Base-by-base conservation (phyloP, 495 filamentous ascomycete genomes). In the Podospora pseudocomata region DNA sequence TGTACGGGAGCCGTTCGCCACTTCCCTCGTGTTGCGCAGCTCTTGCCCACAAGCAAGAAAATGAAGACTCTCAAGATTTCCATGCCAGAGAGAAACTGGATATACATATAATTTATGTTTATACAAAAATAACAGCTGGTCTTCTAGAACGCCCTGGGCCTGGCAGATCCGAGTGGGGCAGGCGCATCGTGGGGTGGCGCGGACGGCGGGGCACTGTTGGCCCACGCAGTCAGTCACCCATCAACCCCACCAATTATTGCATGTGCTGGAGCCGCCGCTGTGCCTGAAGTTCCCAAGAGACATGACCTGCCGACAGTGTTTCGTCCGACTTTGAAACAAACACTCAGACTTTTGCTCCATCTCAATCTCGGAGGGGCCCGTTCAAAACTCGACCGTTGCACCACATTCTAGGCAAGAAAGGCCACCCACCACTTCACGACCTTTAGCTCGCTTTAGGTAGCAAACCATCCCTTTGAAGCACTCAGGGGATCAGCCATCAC, bases 261-360 rank as follows among this genome's bases (percentile, higher is more conserved):
- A 49, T 16, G 15, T 49, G 39, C 39, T 49, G 39, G 39, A 11
- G 39, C 5, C 39, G 39, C 6, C 39, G 39, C 39, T 49, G 39
- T 11, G 39, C 39, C 39, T 26, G 23, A 19, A 26, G 55, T 58
- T 26, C 55, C 55, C 23, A 58, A 16, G n/a, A n/a, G 55, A 58
- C 16, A 20, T 59, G 30, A 27, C 59, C 59, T 63, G 66, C 58
- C 65, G 65, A 56, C 26, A 16, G 30, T 72, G 64, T 72, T 69
- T 72, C 64, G 64, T 64, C 67, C 64, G 70, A 60, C 61, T 65
- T 58, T 60, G 26, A 68, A 61, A 58, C 55, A 58, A 58, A 49
- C 39, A 49, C 16, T 49, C 39, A 49, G 39, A 4, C 18, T 61
- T 61, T 57, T 39, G 30, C 27, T 27, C 26, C 68, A 70, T 61